Evolutionary conservation across 139 green algal genomes (phyloP).

Genomic region (Tetraselmis chui): DNA sequence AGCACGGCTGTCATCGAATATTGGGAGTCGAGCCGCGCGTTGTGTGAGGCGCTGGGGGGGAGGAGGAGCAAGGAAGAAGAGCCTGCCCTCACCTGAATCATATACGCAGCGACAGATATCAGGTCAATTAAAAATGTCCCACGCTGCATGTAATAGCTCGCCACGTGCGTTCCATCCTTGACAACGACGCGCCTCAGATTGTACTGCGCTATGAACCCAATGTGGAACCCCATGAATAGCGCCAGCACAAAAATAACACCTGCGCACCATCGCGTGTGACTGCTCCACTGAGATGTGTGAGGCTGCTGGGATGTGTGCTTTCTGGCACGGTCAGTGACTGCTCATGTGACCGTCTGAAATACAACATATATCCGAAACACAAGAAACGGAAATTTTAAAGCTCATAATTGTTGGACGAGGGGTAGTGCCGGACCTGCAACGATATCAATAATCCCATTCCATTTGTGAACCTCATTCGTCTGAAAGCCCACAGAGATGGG

Average conservation of each 20-base stretch:
- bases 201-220: not conserved
- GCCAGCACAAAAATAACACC: not conserved
- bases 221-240: not conserved
- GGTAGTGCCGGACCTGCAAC: not conserved
- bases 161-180: not conserved
- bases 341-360: no score
- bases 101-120: not conserved
- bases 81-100: not conserved
- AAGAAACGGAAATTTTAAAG: no score
- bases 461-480: not conserved
- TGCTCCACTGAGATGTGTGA: no score
- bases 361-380: no score
- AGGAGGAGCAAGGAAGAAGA: not conserved
- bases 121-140: not conserved
- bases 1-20: no score
- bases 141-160: not conserved
- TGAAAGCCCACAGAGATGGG: not conserved
- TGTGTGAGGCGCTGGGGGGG: no score
- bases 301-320: no score
- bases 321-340: no score
- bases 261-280: no score
- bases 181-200: not conserved
- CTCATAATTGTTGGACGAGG: no score
- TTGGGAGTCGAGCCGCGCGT: no score
- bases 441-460: not conserved